Conservation (phyloP, 2,329 filamentous ascomycete species). For the Fusarium sp. region DNA sequence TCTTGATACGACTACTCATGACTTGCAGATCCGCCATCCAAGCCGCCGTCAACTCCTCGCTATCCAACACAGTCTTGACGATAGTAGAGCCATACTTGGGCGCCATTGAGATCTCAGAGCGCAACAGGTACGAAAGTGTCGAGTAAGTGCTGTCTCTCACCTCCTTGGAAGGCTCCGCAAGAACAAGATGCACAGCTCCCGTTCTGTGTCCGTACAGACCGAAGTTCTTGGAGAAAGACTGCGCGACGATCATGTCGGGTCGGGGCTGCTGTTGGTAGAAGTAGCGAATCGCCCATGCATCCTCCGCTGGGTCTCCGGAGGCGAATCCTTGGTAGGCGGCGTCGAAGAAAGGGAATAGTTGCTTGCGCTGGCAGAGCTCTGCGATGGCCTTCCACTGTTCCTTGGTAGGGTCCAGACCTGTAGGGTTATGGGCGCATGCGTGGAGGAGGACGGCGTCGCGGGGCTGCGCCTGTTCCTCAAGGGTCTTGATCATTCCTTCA, state of each 20-base stretch:
- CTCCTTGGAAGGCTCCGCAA: slow-evolving; percentile 85
- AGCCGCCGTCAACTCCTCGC: slow-evolving; percentile 80
- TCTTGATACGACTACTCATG: slow-evolving; percentile 94
- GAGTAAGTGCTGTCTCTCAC: slow-evolving; percentile 23
- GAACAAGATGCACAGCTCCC: slow-evolving; percentile 93
- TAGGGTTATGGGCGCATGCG: slow-evolving; percentile 97
- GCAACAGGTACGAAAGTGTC: slow-evolving; percentile 74
- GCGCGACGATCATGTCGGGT: slow-evolving; percentile 85
- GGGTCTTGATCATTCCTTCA: slow-evolving; percentile 81
- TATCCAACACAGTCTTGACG: slow-evolving; percentile 85
- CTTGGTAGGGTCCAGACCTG: slow-evolving; percentile 90
- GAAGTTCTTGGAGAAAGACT: slow-evolving; percentile 98
- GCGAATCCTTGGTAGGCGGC: slow-evolving; percentile 98
- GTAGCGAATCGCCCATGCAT: slow-evolving; percentile 90
- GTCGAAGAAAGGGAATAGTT: slow-evolving; percentile 98
- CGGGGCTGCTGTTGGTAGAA: slow-evolving; percentile 75
- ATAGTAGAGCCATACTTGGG: slow-evolving; percentile 93
- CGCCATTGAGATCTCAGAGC: slow-evolving; percentile 96
- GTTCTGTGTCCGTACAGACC: slow-evolving; percentile 97
- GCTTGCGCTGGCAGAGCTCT: slow-evolving; percentile 76
- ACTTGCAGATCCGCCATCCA: slow-evolving; percentile 92
- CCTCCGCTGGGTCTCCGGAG: slow-evolving; percentile 84
- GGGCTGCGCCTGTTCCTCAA: slow-evolving; percentile 75
- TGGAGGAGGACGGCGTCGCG: slow-evolving; percentile 90
- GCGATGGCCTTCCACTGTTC: slow-evolving; percentile 96